Conservation (phyloP, 441 rosid species). For the Mallotus repandus region DNA sequence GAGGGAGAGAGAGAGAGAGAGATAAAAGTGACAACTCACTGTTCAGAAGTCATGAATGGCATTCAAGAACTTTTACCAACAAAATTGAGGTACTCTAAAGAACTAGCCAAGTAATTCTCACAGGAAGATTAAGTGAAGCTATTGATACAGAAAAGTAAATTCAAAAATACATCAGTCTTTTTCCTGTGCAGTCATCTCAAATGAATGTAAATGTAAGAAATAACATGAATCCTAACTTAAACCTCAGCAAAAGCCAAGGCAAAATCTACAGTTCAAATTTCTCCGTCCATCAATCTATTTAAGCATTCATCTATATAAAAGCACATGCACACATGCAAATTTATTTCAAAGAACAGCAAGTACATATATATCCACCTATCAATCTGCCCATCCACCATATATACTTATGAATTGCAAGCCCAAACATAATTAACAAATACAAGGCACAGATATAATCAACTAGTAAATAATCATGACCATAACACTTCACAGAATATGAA, state of each 20-base stretch:
- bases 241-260: background rate
- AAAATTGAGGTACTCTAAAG: background rate
- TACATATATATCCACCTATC: background rate
- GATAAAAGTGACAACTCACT: background rate
- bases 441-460: conserved; percentile 10
- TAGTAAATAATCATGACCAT: conserved; percentile 16
- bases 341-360: background rate
- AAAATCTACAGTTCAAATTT: background rate
- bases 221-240: background rate
- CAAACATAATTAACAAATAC: background rate
- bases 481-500: conserved; percentile 14
- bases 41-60: background rate
- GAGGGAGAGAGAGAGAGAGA: background rate
- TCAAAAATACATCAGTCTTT: background rate
- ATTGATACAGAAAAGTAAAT: background rate
- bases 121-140: background rate
- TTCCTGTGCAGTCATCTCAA: background rate
- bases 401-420: background rate
- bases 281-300: background rate
- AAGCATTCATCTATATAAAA: background rate
- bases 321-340: background rate
- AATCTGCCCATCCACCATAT: background rate
- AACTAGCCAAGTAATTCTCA: conserved; percentile 4
- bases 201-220: background rate
- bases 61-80: background rate